Conservation (phyloP, 2,329 filamentous ascomycete species). For the Cercospora janseana region DNA sequence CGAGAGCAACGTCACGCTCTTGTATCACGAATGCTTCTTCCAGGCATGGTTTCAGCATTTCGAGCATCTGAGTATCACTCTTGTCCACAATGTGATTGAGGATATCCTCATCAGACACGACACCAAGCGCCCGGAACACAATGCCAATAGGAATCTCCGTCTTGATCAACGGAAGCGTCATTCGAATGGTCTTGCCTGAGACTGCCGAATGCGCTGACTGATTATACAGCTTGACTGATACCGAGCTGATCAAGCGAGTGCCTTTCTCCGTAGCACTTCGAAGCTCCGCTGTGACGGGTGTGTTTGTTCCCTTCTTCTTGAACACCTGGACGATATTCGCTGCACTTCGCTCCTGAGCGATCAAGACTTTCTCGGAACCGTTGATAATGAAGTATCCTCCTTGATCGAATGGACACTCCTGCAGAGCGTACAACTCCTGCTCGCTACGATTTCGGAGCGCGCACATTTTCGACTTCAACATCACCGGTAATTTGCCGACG, state of each 20-base stretch:
- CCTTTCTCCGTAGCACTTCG: constrained; percentile 95
- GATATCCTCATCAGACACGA: constrained; percentile 97
- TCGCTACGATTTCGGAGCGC: constrained; percentile 81
- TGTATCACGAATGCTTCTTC: constrained; percentile 97
- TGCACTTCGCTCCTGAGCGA: constrained; percentile 94
- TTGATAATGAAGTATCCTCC: constrained; percentile 99
- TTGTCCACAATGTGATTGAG: constrained; percentile 95
- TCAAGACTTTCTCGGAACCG: constrained; percentile 96
- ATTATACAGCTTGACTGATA: constrained; percentile 79
- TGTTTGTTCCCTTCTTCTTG: constrained; percentile 94
- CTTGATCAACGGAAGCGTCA: constrained; percentile 90
- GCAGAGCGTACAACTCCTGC: constrained; percentile 82
- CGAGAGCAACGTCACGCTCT: constrained; percentile 87
- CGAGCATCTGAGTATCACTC: constrained; percentile 93
- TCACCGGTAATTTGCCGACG: constrained; percentile 93
- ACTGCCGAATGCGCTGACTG: constrained; percentile 55
- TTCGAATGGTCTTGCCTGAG: constrained; percentile 86
- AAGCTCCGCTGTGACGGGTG: constrained; percentile 92
- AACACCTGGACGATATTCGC: constrained; percentile 99
- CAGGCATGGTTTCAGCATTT: constrained; percentile 95
- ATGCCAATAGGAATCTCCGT: constrained; percentile 89
- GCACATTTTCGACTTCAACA: constrained; percentile 97
- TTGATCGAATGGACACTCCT: constrained; percentile 97
- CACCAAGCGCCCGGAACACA: constrained; percentile 90
- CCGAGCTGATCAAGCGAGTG: constrained; percentile 86